Base-by-base conservation (phyloP, 2,329 filamentous ascomycete species). In the Blumeriella jaapii region DNA sequence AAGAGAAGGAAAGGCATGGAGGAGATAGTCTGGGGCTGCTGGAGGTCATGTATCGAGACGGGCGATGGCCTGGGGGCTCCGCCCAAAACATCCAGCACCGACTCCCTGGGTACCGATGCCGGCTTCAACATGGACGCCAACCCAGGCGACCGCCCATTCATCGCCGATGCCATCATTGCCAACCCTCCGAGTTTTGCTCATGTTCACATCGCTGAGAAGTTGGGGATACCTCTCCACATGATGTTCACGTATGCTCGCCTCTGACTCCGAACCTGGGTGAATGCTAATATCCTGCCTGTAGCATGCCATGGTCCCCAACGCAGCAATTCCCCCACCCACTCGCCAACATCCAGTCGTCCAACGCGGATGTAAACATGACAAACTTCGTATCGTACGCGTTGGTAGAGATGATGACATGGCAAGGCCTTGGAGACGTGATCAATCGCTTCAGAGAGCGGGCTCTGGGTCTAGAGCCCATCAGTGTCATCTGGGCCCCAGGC, bases 401-500 rank as follows among this genome's bases (percentile, higher is more conserved):
- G 26, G 72, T 82, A 2, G 78, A 83, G 40, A 74, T 82, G 64
- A 66, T 83, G 59, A 78, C 78, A 11, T 82, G 78, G 78, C 78
- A 83, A 56, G 78, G 78, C 0, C 62, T 94, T 3, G 87, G 87
- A 23, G 87, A 95, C 57, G 66, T 95, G 5, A 89, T 95, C 54
- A 95, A 96, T 53, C 71, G 77, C 8, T 95, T 94, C 52, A 69
- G 87, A 34, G 76, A 79, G 45, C 76, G 77, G 39, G 72, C 71
- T 10, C 66, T 93, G 1, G 79, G 81, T 16, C 63, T 95, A 1
- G 81, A 91, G 28, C 71, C 80, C 0, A 67, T 95, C 26, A 85
- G 81, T 41, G 63, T 84, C 6, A 77, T 93, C 31, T 89, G 81
- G 71, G 87, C 82, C 2, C 85, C 87, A 6, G 82, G 81, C 3